Evolutionary conservation across 768 basidiomycete species (phyloP), one percentile per base, ranked within the genome.

Genomic region (Xerocomellus dryophilus): DNA sequence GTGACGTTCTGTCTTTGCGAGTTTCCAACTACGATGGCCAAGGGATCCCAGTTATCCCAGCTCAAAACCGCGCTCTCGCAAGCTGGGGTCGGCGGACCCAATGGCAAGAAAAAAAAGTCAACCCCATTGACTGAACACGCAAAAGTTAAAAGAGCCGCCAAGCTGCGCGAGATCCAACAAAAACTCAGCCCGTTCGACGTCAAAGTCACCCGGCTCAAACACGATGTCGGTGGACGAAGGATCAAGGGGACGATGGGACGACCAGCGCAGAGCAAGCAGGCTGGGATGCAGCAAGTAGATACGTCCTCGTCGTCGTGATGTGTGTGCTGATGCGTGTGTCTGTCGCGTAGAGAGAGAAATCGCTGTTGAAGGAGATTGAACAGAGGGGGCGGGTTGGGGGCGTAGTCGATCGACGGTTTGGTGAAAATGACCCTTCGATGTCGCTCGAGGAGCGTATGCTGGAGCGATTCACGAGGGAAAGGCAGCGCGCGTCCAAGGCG

Each of bases 381-480:
- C 82, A 88, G 46, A 87, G 84, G 60, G 85, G 82, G 44, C 88
- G 85, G 58, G 84, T 88, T 10, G 95, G 94, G 6, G 91, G 94
- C 6, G 86, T 99, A 53, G 74, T 95, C 52, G 97, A 99, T 72
- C 82, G 92, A 47, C 87, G 97, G 18, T 98, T 98, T 66, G 97
- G 97, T 73, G 97, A 99, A 80, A 86, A 91, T 66, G 86, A 98
- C 57, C 86, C 94, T 2, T 80, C 85, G 10, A 85, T 98, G 81
- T 86, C 90, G n/a, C 76, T 93, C 31, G 97, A 99, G 69, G 96
- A 98, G 60, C 88, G 93, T 57, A 98, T 98, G 87, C 78, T 98
- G 35, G 94, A 96, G 71, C 87, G 97, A 29, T 98, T 98, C 69
- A 98, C 95, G 10, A 81, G 81, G 59, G 95, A 98, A 71, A 77